phyloP scores from a whole-genome alignment of 2,329 filamentous ascomycete species.

The Claviceps cyperi region DNA sequence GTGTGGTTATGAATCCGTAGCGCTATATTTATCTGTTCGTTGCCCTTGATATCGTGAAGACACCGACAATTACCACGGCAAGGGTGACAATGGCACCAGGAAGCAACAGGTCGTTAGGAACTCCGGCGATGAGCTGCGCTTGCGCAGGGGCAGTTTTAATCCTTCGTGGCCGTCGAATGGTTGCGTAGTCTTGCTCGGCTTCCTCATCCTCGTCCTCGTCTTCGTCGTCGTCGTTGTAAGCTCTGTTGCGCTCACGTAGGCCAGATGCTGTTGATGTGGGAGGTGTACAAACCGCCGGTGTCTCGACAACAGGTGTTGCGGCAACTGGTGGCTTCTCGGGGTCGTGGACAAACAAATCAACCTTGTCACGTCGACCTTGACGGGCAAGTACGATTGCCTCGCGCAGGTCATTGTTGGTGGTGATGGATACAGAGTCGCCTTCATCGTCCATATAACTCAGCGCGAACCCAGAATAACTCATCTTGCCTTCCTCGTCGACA shows the following conservation, averaged over 20 bases:
- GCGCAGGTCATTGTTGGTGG: conserved; percentile 80
- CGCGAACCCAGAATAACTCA: conserved; percentile 69
- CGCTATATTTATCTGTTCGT: conserved; percentile 31
- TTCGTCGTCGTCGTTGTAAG: conserved; percentile 35
- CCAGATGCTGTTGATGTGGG: conserved; percentile 31
- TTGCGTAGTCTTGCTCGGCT: conserved; percentile 37
- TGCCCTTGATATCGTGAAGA: conserved; percentile 73
- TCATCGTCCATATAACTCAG: conserved; percentile 95
- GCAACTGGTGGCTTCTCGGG: conserved; percentile 76
- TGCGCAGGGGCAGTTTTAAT: conserved; percentile 29
- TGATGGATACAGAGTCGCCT: conserved; percentile 92
- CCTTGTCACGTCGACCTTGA: conserved; percentile 69
- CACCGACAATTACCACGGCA: conserved; percentile 82
- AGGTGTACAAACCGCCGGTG: conserved; percentile 29
- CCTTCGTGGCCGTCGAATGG: conserved; percentile 30
- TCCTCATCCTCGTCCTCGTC: conserved; percentile 37
- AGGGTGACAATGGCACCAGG: conserved; percentile 92
- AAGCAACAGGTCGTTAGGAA: conserved; percentile 85
- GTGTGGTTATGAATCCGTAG: conserved; percentile 7
- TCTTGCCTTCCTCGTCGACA: conserved; percentile 68
- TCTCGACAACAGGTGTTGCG: conserved; percentile 35
- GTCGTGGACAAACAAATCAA: conserved; percentile 93
- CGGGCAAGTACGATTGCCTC: conserved; percentile 81
- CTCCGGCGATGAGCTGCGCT: conserved; percentile 74
- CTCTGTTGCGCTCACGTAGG: conserved; percentile 34